These are phyloP conservation scores for Seiridium cupressi DNA, from an alignment of 2,329 filamentous ascomycete species.

Conservation along the genomic window DNA sequence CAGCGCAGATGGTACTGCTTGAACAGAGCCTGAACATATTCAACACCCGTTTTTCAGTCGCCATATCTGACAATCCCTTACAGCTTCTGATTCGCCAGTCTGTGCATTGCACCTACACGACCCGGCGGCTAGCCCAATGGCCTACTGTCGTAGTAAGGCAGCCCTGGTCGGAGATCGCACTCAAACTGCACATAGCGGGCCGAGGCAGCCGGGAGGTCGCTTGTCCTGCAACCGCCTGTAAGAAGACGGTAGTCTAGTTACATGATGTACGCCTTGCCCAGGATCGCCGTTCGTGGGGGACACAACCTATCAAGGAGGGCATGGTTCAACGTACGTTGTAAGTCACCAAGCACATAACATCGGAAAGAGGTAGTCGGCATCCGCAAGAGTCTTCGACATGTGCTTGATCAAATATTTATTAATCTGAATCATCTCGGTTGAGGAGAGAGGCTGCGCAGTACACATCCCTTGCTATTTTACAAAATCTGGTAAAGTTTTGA, in stretches of 20 bases:
- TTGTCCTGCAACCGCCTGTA: background rate
- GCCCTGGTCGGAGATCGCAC: background rate
- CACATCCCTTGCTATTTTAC: background rate
- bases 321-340: background rate
- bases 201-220: background rate
- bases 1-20: too few species aligned
- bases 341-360: too few species aligned
- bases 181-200: background rate
- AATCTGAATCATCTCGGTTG: background rate
- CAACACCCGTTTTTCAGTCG: background rate
- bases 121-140: background rate
- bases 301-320: too few species aligned
- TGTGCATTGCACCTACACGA: background rate
- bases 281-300: background rate
- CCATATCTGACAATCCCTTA: background rate
- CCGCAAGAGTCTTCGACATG: too few species aligned
- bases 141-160: background rate
- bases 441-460: background rate
- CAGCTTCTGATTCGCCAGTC: background rate
- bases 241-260: background rate
- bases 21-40: background rate
- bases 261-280: background rate
- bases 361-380: too few species aligned
- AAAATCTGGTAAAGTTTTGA: background rate
- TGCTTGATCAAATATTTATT: too few species aligned